Evolutionary conservation across 1,284 basidiomycete genomes (phyloP).

Genomic region (Grifola frondosa): DNA sequence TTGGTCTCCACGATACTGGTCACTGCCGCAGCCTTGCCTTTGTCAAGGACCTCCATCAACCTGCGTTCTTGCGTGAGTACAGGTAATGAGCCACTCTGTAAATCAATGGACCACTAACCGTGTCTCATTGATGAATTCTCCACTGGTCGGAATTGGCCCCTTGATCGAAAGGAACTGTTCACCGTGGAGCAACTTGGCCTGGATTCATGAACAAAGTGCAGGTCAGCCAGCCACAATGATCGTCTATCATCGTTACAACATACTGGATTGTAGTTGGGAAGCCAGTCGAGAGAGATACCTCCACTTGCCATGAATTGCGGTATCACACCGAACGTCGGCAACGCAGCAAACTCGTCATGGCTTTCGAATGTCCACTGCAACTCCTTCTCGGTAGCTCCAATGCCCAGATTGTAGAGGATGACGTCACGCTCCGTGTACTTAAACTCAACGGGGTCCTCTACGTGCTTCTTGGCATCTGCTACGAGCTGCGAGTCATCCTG

Average conservation of each 20-base stretch:
- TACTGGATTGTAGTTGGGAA: slow-evolving; percentile 94
- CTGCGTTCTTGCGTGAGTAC: slow-evolving; percentile 35
- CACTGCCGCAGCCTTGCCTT: slow-evolving; percentile 91
- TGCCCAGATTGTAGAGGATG: slow-evolving; percentile 93
- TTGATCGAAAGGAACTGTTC: slow-evolving; percentile 95
- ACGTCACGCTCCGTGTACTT: slow-evolving; percentile 88
- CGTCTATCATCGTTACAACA: slow-evolving; percentile 21
- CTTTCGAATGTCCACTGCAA: slow-evolving; percentile 92
- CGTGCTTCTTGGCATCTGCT: slow-evolving; percentile 75
- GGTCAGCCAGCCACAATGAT: neutral
- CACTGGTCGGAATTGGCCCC: slow-evolving; percentile 84
- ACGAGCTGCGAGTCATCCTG: slow-evolving; percentile 86
- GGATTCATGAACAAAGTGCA: neutral
- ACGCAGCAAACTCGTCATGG: slow-evolving; percentile 80
- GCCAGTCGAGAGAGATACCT: slow-evolving; percentile 72
- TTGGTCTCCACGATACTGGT: slow-evolving; percentile 78
- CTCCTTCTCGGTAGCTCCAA: slow-evolving; percentile 94
- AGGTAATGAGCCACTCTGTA: neutral
- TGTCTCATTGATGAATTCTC: slow-evolving; percentile 77
- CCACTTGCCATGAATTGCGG: slow-evolving; percentile 84
- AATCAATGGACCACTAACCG: slow-evolving; percentile 43
- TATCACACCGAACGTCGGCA: slow-evolving; percentile 95
- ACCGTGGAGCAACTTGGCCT: slow-evolving; percentile 96
- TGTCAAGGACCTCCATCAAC: slow-evolving; percentile 80
- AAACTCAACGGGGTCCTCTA: slow-evolving; percentile 59